A percentile compares a stretch with the other conserved stretches of the same genome.
phyloP scores from a whole-genome alignment of 2,329 filamentous ascomycete genomes.

The Mycosphaerella arachidis region DNA sequence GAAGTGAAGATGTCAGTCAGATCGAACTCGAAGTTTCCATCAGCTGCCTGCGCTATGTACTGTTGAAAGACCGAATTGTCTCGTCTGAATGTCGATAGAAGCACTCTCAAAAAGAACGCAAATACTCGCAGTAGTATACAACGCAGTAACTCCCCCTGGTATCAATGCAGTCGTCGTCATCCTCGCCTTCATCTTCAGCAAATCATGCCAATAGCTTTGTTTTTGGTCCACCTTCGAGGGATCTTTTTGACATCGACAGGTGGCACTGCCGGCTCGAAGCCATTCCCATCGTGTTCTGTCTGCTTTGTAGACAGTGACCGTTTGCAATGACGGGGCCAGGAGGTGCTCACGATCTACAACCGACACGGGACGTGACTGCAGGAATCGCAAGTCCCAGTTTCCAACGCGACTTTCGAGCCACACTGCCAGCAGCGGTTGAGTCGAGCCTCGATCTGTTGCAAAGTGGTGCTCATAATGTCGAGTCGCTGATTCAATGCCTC shows the following conservation, averaged over 20 bases:
- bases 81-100: not conserved
- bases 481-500: slow-evolving; percentile 19
- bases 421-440: slow-evolving; percentile 19
- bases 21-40: not conserved
- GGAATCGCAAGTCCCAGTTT: slow-evolving; percentile 13
- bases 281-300: not conserved
- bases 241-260: slow-evolving; percentile 1
- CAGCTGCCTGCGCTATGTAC: not conserved
- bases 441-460: slow-evolving; percentile 17
- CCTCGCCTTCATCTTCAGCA: not conserved
- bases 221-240: not conserved
- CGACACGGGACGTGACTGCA: slow-evolving; percentile 14
- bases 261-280: not conserved
- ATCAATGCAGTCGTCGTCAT: not conserved
- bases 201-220: not conserved
- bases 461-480: slow-evolving; percentile 17
- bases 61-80: not conserved
- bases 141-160: not conserved
- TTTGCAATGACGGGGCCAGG: not conserved
- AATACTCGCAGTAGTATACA: not conserved
- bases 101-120: not conserved
- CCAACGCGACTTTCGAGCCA: slow-evolving; percentile 15
- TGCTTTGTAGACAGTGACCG: not conserved
- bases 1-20: not conserved
- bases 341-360: slow-evolving; percentile 8